phyloP scores from a whole-genome alignment of 345 rosid species.

The Aegle marmelos region DNA sequence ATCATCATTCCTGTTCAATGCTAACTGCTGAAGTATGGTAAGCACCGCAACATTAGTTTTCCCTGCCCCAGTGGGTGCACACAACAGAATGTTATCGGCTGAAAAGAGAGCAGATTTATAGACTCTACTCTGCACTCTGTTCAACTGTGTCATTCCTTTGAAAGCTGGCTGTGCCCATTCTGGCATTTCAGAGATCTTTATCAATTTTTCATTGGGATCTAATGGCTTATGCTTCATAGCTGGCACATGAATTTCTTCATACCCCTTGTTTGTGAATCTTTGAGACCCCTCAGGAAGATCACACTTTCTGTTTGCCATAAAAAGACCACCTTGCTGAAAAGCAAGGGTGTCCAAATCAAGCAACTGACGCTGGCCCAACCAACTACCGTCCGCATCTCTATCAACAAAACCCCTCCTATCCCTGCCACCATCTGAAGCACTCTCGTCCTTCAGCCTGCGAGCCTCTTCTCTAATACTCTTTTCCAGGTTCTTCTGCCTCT shows the following conservation, averaged over 20 bases:
- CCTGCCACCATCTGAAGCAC: background rate
- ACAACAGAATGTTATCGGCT: constrained; percentile 80
- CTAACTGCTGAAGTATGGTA: constrained; percentile 94
- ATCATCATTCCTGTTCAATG: constrained; percentile 51
- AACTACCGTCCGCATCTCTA: constrained; percentile 57
- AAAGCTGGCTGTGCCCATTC: constrained; percentile 96
- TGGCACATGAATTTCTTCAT: constrained; percentile 96
- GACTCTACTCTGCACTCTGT: constrained; percentile 92
- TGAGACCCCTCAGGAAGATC: constrained; percentile 67
- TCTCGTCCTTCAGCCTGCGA: constrained; percentile 75
- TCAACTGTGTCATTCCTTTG: constrained; percentile 83
- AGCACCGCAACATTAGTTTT: constrained; percentile 97
- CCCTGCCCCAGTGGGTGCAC: constrained; percentile 99
- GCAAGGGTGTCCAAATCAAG: constrained; percentile 78
- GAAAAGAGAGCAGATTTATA: constrained; percentile 73
- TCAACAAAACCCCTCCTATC: background rate
- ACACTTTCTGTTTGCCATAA: constrained; percentile 83
- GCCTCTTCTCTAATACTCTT: constrained; percentile 98
- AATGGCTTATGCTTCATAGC: constrained; percentile 58
- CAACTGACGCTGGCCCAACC: constrained; percentile 86
- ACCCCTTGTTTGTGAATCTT: constrained; percentile 63
- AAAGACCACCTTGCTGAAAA: constrained; percentile 87
- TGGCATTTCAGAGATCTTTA: constrained; percentile 81
- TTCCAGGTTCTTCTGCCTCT: constrained; percentile 87
- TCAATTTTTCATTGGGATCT: constrained; percentile 63